A percentile compares a stretch with the other conserved stretches of the same genome.
Conservation (phyloP, 1,284 basidiomycete species). For the Tylopilus sp. region DNA sequence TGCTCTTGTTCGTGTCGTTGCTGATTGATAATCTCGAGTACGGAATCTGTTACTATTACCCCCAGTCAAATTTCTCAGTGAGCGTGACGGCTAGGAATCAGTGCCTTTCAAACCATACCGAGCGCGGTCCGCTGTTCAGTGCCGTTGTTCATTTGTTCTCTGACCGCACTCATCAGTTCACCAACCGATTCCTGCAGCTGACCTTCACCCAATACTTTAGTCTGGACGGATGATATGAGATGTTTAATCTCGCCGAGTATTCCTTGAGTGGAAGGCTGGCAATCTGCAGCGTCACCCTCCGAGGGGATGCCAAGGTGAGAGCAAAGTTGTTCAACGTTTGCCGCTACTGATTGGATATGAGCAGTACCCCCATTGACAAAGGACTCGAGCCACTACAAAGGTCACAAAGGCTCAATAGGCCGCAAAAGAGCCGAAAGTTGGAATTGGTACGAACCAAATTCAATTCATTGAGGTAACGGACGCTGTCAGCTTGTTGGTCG, state of each 20-base stretch:
- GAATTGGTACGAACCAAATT: slow-evolving; percentile 47
- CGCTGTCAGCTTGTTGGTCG: slow-evolving; percentile 65
- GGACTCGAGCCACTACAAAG: slow-evolving; percentile 72
- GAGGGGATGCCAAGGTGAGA: slow-evolving; percentile 39
- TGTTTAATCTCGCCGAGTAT: slow-evolving; percentile 27
- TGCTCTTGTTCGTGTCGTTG: slow-evolving; percentile 70
- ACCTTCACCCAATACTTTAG: slow-evolving; percentile 20
- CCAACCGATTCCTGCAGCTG: slow-evolving; percentile 24
- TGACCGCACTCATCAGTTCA: slow-evolving; percentile 25
- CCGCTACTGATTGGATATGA: slow-evolving; percentile 62
- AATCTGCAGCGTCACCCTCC: slow-evolving; percentile 10
- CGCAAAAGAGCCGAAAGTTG: neutral
- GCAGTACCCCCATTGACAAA: slow-evolving; percentile 72
- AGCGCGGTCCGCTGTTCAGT: slow-evolving; percentile 26
- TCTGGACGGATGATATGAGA: slow-evolving; percentile 24
- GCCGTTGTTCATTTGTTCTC: slow-evolving; percentile 29
- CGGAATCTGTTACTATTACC: slow-evolving; percentile 49
- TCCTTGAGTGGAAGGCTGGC: slow-evolving; percentile 11
- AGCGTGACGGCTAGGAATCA: neutral
- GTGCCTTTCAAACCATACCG: slow-evolving; percentile 19
- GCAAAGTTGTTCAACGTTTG: slow-evolving; percentile 58
- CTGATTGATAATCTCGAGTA: slow-evolving; percentile 58
- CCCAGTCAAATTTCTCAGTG: neutral
- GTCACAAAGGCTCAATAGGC: neutral
- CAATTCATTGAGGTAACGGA: slow-evolving; percentile 70